phyloP scores from a whole-genome alignment of 257 asterid species.

The Leonotis leonurus region DNA sequence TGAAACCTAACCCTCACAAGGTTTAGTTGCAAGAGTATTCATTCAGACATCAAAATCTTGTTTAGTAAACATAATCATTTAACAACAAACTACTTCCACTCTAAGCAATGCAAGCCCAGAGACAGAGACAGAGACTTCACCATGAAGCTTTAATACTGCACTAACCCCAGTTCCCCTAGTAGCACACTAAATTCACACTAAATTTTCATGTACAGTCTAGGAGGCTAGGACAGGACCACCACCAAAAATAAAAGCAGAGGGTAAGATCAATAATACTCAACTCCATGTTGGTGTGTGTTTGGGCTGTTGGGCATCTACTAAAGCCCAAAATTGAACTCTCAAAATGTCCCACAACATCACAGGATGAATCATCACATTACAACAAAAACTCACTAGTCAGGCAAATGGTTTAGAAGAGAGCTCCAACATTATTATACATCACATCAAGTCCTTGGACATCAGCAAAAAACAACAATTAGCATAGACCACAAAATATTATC shows the following conservation, averaged over 20 bases:
- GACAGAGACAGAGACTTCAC: not conserved
- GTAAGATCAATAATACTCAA: no score
- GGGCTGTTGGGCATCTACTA: not conserved
- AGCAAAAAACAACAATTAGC: not conserved
- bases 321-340: not conserved
- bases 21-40: constrained; percentile 15
- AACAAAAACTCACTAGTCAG: constrained; percentile 6
- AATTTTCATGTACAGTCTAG: no score
- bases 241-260: no score
- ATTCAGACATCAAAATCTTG: no score
- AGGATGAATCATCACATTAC: no score
- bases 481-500: not conserved
- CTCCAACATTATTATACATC: not conserved
- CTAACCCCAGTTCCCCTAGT: not conserved
- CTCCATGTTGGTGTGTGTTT: no score
- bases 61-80: no score
- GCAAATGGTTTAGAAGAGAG: not conserved
- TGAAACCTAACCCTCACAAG: constrained; percentile 97
- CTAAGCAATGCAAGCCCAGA: no score
- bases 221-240: not conserved
- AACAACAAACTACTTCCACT: no score
- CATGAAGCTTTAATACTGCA: not conserved
- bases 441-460: not conserved
- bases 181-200: no score
- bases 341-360: constrained; percentile 5